These are phyloP conservation scores for Auricularia heimuer DNA, from an alignment of 768 basidiomycete genomes.

Conservation along the genomic window DNA sequence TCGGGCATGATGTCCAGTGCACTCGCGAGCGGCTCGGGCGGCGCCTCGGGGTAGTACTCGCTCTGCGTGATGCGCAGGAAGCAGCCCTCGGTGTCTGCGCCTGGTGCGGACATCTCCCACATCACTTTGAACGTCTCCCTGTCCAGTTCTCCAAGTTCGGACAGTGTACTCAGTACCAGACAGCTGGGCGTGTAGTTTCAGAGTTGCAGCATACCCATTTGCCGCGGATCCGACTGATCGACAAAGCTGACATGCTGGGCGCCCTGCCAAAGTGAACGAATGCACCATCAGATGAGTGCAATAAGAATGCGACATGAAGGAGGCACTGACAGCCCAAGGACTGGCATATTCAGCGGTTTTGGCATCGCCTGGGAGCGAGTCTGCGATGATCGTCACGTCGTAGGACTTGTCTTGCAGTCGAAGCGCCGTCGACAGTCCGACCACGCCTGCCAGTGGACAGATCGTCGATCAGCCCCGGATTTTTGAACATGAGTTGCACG, in stretches of 20 bases:
- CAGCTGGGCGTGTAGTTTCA: neutral
- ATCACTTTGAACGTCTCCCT: constrained; percentile 63
- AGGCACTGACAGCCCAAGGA: constrained; percentile 61
- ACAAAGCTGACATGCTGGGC: constrained; percentile 67
- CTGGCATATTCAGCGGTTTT: constrained; percentile 71
- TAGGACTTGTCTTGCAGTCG: constrained; percentile 58
- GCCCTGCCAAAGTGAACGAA: constrained; percentile 35
- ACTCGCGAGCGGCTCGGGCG: constrained; percentile 12
- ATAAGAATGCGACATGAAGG: neutral
- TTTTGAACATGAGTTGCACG: constrained; percentile 8
- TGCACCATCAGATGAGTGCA: neutral
- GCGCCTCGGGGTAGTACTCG: constrained; percentile 37
- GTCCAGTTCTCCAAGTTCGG: constrained; percentile 43
- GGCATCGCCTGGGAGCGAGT: constrained; percentile 60
- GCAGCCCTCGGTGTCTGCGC: constrained; percentile 40
- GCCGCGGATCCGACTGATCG: constrained; percentile 34
- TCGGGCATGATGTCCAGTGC: constrained; percentile 19
- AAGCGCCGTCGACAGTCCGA: constrained; percentile 69
- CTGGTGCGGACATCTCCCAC: constrained; percentile 60
- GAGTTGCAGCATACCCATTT: constrained; percentile 36
- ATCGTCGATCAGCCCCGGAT: neutral
- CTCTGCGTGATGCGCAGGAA: constrained; percentile 58
- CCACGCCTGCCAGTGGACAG: constrained; percentile 41
- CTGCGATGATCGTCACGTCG: constrained; percentile 59
- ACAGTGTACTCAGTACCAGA: neutral